These are phyloP conservation scores for Lactarius evosmus DNA, from an alignment of 768 basidiomycete species.

Conservation along the genomic window DNA sequence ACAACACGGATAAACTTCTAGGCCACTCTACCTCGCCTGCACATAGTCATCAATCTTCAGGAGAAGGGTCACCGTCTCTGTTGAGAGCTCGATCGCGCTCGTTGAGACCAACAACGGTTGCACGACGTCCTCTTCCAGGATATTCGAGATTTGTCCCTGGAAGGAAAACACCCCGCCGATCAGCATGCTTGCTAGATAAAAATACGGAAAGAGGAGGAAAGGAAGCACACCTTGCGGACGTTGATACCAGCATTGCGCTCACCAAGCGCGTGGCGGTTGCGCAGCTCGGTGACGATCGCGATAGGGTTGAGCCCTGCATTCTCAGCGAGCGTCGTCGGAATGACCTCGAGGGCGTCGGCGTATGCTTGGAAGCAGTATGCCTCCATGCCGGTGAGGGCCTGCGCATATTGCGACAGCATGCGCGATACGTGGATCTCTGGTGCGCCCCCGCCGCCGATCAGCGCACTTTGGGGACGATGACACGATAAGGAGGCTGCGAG, in stretches of 20 bases:
- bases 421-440: slow-evolving; percentile 98
- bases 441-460: slow-evolving; percentile 95
- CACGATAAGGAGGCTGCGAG: neutral
- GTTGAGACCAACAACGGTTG: slow-evolving; percentile 95
- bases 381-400: slow-evolving; percentile 95
- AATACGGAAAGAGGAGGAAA: neutral
- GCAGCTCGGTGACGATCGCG: slow-evolving; percentile 94
- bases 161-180: neutral
- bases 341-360: slow-evolving; percentile 96
- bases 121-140: slow-evolving; percentile 94
- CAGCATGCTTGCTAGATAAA: neutral
- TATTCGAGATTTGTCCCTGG: slow-evolving; percentile 94
- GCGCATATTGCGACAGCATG: slow-evolving; percentile 83
- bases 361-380: slow-evolving; percentile 99
- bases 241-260: slow-evolving; percentile 97
- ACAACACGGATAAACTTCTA: slow-evolving; percentile 9
- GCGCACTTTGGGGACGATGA: slow-evolving; percentile 49
- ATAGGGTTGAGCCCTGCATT: slow-evolving; percentile 98
- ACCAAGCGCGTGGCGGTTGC: slow-evolving; percentile 94
- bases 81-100: slow-evolving; percentile 90
- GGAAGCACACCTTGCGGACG: slow-evolving; percentile 76
- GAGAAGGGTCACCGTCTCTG: slow-evolving; percentile 95
- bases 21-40: slow-evolving; percentile 55
- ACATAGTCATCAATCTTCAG: slow-evolving; percentile 96
- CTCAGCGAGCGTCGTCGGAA: slow-evolving; percentile 95